phyloP scores from a whole-genome alignment of 768 basidiomycete genomes.

The Cystobasidium onofrii region DNA sequence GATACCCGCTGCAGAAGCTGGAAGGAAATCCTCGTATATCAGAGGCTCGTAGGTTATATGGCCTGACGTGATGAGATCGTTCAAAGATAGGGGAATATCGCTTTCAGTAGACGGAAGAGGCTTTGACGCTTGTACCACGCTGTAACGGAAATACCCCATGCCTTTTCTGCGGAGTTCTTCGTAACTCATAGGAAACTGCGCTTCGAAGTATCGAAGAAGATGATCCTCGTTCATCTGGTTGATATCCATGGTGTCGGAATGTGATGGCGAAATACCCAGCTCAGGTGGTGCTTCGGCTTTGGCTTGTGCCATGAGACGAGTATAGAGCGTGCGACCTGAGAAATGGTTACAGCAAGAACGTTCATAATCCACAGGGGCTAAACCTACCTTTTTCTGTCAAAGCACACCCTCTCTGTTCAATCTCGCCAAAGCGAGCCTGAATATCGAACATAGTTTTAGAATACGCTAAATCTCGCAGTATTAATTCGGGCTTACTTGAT shows the following conservation, averaged over 20 bases:
- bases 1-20: conserved; percentile 44
- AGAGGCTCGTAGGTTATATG: conserved; percentile 38
- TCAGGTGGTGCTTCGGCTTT: conserved; percentile 3
- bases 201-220: conserved; percentile 35
- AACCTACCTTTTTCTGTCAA: conserved; percentile 37
- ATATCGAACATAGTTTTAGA: neutral
- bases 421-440: conserved; percentile 42
- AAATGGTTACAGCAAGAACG: neutral
- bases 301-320: conserved; percentile 2
- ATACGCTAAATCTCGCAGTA: too few relatives aligned
- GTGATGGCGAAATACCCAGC: conserved; percentile 9
- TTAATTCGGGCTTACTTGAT: conserved; percentile 36
- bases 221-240: conserved; percentile 38
- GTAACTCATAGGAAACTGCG: conserved; percentile 41
- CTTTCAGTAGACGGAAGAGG: neutral
- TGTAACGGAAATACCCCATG: conserved; percentile 42
- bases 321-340: conserved; percentile 15
- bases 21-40: conserved; percentile 44
- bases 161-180: conserved; percentile 35
- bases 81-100: conserved; percentile 18
- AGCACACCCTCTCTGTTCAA: conserved; percentile 43
- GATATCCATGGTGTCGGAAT: conserved; percentile 1
- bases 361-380: conserved; percentile 36
- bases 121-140: neutral
- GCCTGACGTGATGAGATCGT: conserved; percentile 37